phyloP scores from a whole-genome alignment of 257 asterid genomes.

The Solanum pimpinellifolium region DNA sequence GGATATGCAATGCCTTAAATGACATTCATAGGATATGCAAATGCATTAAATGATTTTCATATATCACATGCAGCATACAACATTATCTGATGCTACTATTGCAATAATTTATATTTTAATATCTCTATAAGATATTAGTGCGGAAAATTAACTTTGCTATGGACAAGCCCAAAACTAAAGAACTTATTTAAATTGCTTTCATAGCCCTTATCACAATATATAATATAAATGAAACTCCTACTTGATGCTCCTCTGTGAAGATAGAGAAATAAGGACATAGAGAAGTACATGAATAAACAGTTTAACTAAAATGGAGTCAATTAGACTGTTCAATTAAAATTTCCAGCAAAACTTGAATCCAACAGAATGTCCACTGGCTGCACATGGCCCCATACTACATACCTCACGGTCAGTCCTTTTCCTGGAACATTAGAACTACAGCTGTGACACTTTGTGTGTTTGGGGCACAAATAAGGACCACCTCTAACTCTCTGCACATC shows the following conservation, averaged over 20 bases:
- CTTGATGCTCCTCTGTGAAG: not conserved
- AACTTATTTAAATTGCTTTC: not conserved
- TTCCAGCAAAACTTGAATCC: not conserved
- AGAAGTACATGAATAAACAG: not conserved
- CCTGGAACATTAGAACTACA: conserved; percentile 93
- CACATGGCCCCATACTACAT: conserved; percentile 6
- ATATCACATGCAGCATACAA: not conserved
- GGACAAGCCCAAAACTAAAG: not conserved
- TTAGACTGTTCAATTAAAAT: not conserved
- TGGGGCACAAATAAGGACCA: conserved; percentile 95
- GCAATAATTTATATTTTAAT: not conserved
- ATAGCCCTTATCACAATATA: not conserved
- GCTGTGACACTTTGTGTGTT: conserved; percentile 94
- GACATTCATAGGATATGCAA: not conserved
- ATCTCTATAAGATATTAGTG: not conserved
- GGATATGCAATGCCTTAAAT: not conserved
- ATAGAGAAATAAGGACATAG: not conserved
- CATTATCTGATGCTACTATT: not conserved
- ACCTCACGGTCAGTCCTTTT: conserved; percentile 93
- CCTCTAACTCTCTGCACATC: conserved; percentile 66
- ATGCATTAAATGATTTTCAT: not conserved
- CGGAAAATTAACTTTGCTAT: not conserved
- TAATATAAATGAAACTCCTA: not conserved
- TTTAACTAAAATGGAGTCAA: not conserved
- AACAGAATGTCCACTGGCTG: not conserved